Base-by-base conservation (phyloP, 352 stramenopile genomes). In the Globisporangium okanoganense region DNA sequence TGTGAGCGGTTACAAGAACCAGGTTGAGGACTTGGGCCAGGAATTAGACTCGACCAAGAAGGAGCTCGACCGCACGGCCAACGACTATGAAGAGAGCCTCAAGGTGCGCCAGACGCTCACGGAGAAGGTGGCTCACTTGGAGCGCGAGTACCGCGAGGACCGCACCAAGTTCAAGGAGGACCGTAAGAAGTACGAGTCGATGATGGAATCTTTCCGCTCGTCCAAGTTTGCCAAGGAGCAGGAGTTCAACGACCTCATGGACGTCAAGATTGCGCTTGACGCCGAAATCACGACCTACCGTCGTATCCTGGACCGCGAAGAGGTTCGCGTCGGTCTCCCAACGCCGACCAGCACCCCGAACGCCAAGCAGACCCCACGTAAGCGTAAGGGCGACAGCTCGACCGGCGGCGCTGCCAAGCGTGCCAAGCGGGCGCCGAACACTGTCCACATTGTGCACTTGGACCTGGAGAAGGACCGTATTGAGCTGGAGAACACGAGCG, bases 171-270 rank as follows among this genome's bases (percentile, higher is more conserved):
- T 87, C 56, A 90, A 87, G 35, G 82, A 91, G 20, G 82, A 93
- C 56, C 84, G 84, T 31, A 89, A 88, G 69, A 66, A 70, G 29
- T 90, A 90, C 59, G 84, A 93, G 56, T 62, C 67, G 51, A 90
- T 79, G 38, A 53, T 93, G 22, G 82, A 91, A 57, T 72, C 80
- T 29, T 82, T 88, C 55, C 80, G 85, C 16, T 70, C 76, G 33
- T 87, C 79, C 14, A 89, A 90, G 60, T 69, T 88, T 9, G 72
- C 75, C 3, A 92, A 92, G 70, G 83, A 92, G 40, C 69, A 70
- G 18, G 82, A 94, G 56, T 92, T 94, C 52, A 94, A 94, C 57
- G 85, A 94, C 59, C 75, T 94, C 47, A 94, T 94, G 85, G 85
- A 94, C 57, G 83, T 94, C 27, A 94, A 94, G 61, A 94, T 94